Conservation (phyloP, 148 eudicot genomes). For the Diospyros lotus region DNA sequence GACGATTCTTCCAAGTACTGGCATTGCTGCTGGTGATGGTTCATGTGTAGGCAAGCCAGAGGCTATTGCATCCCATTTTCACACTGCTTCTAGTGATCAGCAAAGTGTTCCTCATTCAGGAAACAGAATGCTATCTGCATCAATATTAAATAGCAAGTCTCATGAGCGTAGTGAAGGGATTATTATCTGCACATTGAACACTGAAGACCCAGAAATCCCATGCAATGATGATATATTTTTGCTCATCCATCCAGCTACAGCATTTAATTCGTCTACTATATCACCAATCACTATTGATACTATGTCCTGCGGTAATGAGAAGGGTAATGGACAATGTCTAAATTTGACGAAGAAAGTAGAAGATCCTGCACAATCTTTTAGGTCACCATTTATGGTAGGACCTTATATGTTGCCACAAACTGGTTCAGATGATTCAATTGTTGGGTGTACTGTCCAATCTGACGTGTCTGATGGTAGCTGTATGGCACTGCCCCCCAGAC, state of each 20-base stretch:
- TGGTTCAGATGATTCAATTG: conserved; percentile 17
- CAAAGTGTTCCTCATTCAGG: conserved; percentile 16
- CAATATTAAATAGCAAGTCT: conserved; percentile 28
- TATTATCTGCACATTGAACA: conserved; percentile 57
- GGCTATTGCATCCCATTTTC: conserved; percentile 7
- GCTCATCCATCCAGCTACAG: conserved; percentile 36
- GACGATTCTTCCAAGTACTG: conserved; percentile 23
- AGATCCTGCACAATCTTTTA: conserved; percentile 31
- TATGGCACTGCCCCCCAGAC: conserved; percentile 25
- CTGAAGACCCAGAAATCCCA: conserved; percentile 80
- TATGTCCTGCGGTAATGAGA: conserved; percentile 30
- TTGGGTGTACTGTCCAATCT: conserved; percentile 32
- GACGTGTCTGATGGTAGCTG: conserved; percentile 31
- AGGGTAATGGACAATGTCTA: conserved; percentile 23
- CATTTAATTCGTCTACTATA: conserved; percentile 24
- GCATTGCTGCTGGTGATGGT: conserved; percentile 19
- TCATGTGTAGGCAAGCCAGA: conserved; percentile 25
- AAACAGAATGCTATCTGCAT: conserved; percentile 27
- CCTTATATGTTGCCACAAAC: conserved; percentile 20
- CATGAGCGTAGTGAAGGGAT: conserved; percentile 36
- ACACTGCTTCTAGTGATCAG: conserved; percentile 11
- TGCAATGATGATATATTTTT: conserved; percentile 70
- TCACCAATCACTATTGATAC: conserved; percentile 24
- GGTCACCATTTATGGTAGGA: conserved; percentile 22
- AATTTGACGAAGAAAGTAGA: conserved; percentile 37